A percentile compares a stretch with the other conserved stretches of the same genome.
Conservation (phyloP, 2,329 filamentous ascomycete species). For the Alternaria sp. region DNA sequence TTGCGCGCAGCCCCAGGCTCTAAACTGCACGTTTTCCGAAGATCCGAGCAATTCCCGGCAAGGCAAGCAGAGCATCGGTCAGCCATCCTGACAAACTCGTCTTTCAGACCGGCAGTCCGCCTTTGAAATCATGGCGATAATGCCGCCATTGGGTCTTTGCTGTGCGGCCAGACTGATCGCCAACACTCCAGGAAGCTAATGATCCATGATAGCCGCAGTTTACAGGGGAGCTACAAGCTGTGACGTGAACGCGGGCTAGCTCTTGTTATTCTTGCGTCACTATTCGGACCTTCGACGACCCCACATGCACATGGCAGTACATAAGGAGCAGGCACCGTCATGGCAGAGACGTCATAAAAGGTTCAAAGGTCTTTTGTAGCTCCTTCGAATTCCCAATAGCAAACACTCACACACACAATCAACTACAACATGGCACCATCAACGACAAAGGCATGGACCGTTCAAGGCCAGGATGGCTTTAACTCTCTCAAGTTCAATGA, state of each 20-base stretch:
- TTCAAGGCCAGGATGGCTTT: slow-evolving; percentile 64
- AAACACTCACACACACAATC: background rate
- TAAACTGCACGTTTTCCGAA: background rate
- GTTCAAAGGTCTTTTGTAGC: background rate
- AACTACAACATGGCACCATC: slow-evolving; percentile 46
- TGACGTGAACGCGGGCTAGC: slow-evolving; percentile 10
- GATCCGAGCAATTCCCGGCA: slow-evolving; percentile 3
- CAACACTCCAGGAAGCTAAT: slow-evolving; percentile 1
- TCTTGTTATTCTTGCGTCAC: slow-evolving; percentile 31
- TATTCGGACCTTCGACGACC: slow-evolving; percentile 15
- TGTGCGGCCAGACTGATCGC: background rate
- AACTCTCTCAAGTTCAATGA: slow-evolving; percentile 65
- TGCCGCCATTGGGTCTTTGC: background rate
- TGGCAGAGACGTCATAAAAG: slow-evolving; percentile 3
- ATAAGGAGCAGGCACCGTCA: slow-evolving; percentile 13
- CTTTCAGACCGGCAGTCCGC: background rate
- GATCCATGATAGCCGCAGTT: slow-evolving; percentile 1
- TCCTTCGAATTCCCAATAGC: background rate
- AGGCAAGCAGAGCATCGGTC: background rate
- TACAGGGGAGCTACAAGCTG: slow-evolving; percentile 5
- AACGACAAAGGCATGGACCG: slow-evolving; percentile 64
- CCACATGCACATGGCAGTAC: slow-evolving; percentile 23
- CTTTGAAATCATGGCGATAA: background rate
- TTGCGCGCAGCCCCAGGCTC: background rate
- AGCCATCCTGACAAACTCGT: background rate